Evolutionary conservation across 768 basidiomycete species (phyloP).

Genomic region (Amylocystis lapponica): DNA sequence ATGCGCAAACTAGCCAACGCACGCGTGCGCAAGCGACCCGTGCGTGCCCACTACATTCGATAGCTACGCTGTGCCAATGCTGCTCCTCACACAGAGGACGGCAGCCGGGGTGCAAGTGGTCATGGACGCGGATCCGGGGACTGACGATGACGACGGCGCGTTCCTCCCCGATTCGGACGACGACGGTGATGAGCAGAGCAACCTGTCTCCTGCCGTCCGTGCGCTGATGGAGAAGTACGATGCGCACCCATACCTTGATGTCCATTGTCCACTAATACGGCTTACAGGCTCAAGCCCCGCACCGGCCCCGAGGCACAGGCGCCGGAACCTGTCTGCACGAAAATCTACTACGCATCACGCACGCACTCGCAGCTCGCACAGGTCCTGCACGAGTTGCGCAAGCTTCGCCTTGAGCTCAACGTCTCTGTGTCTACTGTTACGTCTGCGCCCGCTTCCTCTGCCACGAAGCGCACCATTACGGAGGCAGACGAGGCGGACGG

Average conservation of each 20-base stretch:
- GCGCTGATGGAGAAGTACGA: conserved; percentile 75
- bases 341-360: conserved; percentile 91
- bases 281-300: conserved; percentile 3
- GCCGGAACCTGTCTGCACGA: conserved; percentile 59
- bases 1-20: conserved; percentile 49
- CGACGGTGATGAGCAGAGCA: conserved; percentile 33
- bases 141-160: conserved; percentile 46
- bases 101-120: conserved; percentile 2
- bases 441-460: not conserved
- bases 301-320: conserved; percentile 14
- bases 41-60: conserved; percentile 23
- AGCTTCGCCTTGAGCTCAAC: conserved; percentile 52
- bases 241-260: not conserved
- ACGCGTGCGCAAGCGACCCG: conserved; percentile 56
- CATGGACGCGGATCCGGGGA: conserved; percentile 22
- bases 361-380: conserved; percentile 96
- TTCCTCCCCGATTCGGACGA: conserved; percentile 60
- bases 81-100: conserved; percentile 2
- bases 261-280: not conserved
- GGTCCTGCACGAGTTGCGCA: conserved; percentile 73
- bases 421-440: conserved; percentile 16
- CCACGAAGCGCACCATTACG: conserved; percentile 2
- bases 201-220: conserved; percentile 72
- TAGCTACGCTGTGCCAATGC: not conserved
- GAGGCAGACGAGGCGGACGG: conserved; percentile 2